Conservation (phyloP, 495 filamentous ascomycete species). For the Parachaetomium inaequale region DNA sequence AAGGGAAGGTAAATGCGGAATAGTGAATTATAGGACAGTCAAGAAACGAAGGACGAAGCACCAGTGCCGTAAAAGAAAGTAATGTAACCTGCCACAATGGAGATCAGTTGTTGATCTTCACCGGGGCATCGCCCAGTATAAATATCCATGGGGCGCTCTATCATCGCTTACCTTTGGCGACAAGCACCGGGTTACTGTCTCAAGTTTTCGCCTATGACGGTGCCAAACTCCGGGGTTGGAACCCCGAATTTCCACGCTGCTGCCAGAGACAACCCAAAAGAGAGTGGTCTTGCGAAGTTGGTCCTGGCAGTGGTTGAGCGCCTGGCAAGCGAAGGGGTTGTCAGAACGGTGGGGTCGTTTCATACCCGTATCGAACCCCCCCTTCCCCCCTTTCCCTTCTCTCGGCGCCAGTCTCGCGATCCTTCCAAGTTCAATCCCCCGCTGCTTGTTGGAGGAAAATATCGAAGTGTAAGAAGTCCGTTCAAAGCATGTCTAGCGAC, state of each 20-base stretch:
- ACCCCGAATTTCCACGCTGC: background rate
- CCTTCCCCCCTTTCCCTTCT: background rate
- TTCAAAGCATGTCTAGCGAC: too few species aligned
- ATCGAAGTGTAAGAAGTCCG: too few species aligned
- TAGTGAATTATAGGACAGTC: background rate
- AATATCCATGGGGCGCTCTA: background rate
- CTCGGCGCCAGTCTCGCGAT: background rate
- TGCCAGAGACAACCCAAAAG: background rate
- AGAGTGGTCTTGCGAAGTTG: background rate
- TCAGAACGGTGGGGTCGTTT: background rate
- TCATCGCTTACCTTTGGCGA: background rate
- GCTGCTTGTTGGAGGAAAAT: too few species aligned
- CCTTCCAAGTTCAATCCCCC: too few species aligned
- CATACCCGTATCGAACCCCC: background rate
- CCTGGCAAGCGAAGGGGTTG: background rate
- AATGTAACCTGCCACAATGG: slow-evolving; percentile 16
- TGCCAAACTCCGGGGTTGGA: background rate
- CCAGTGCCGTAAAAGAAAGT: background rate
- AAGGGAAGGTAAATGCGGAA: background rate
- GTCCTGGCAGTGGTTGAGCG: background rate
- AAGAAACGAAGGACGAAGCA: background rate
- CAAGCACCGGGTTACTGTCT: background rate
- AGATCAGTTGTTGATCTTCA: slow-evolving; percentile 8
- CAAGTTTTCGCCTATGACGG: background rate
- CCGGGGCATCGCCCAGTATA: background rate